A percentile compares a stretch with the other conserved stretches of the same genome.
phyloP scores from a whole-genome alignment of 257 asterid genomes.

The Gentiana macrophylla region DNA sequence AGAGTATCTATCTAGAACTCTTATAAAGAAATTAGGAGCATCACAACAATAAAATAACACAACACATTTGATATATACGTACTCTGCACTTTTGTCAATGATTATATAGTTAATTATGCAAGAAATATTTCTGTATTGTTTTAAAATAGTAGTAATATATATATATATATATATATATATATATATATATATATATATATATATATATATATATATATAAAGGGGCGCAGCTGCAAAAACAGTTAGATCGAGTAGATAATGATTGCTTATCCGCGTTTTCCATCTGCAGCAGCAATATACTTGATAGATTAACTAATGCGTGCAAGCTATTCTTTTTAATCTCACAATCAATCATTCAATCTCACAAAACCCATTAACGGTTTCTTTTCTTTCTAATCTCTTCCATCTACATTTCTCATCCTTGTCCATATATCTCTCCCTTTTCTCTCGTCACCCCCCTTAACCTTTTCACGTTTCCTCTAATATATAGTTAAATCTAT shows the following conservation, averaged over 20 bases:
- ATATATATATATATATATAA: no score
- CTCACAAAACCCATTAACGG: conserved; percentile 28
- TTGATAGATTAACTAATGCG: conserved; percentile 45
- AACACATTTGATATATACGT: no score
- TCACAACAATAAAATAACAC: no score
- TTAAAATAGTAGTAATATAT: no score
- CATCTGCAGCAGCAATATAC: conserved; percentile 16
- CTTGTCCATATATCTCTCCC: conserved; percentile 11
- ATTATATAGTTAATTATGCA: no score
- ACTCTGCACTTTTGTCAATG: no score
- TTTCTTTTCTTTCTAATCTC: conserved; percentile 49
- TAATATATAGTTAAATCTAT: not conserved
- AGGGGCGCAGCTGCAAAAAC: no score
- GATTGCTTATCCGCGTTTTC: conserved; percentile 76
- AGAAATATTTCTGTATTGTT: no score
- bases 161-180: no score
- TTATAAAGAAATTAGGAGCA: no score
- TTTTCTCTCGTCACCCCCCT: conserved; percentile 10
- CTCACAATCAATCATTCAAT: not conserved
- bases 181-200: no score
- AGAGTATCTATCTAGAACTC: no score
- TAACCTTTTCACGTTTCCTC: conserved; percentile 12
- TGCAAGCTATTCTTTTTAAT: conserved; percentile 63
- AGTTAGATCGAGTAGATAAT: conserved; percentile 15
- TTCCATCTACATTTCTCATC: conserved; percentile 37